Evolutionary conservation across 306 rosid species (phyloP).

Genomic region (Citrullus mucosospermus): DNA sequence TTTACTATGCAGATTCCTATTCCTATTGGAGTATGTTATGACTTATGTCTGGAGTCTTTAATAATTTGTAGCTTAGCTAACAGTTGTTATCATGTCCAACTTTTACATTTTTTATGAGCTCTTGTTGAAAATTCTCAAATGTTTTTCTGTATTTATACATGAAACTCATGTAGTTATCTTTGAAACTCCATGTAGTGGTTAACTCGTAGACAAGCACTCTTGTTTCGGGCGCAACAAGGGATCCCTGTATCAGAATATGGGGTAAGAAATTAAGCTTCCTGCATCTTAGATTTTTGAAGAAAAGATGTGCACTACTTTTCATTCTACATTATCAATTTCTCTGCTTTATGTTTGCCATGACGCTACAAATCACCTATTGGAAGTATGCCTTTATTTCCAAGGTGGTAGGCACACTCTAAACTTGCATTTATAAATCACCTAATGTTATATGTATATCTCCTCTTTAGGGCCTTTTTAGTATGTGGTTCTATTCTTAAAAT

Average conservation of each 20-base stretch:
- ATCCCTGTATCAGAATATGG: slow-evolving; percentile 92
- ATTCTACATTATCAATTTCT: neutral
- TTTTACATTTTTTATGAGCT: neutral
- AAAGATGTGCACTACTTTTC: neutral
- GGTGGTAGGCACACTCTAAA: too few species aligned
- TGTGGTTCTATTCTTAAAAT: neutral
- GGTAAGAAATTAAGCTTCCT: slow-evolving; percentile 28
- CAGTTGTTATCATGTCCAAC: neutral
- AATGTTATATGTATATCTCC: neutral
- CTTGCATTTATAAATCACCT: neutral
- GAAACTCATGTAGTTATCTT: neutral
- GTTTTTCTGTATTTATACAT: neutral
- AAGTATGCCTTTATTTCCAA: too few species aligned
- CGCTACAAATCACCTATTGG: neutral
- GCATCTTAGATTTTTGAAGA: neutral
- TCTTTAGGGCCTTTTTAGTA: neutral
- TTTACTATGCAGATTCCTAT: neutral
- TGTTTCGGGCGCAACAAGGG: slow-evolving; percentile 91
- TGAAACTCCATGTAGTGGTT: slow-evolving; percentile 50
- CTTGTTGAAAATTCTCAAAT: neutral
- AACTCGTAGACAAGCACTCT: slow-evolving; percentile 89
- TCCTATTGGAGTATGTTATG: neutral
- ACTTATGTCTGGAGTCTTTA: neutral
- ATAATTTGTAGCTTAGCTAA: neutral
- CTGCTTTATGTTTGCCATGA: neutral